These are phyloP conservation scores for Mycosphaerelloides madeirae DNA, from an alignment of 2,329 filamentous ascomycete genomes.

Conservation along the genomic window DNA sequence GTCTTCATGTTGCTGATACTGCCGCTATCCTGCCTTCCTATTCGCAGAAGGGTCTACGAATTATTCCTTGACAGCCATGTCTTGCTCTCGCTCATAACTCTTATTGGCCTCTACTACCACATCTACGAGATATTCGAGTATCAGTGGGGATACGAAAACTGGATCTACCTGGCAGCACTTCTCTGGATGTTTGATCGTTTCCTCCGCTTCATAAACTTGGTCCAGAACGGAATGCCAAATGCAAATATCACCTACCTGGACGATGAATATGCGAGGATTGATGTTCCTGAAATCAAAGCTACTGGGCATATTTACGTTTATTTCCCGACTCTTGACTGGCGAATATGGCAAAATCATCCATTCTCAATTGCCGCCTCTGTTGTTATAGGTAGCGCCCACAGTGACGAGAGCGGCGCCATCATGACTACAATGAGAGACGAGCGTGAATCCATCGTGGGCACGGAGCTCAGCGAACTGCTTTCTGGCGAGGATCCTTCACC, in stretches of 20 bases:
- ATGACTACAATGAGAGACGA: no score
- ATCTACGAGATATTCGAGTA: constrained; percentile 34
- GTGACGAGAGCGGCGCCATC: no score
- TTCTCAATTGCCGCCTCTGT: constrained; percentile 41
- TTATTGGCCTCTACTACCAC: constrained; percentile 45
- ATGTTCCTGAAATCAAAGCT: constrained; percentile 40
- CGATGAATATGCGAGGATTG: constrained; percentile 37
- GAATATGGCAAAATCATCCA: constrained; percentile 52
- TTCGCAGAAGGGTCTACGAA: constrained; percentile 41
- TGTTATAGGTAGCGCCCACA: not conserved
- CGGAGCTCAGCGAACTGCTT: no score
- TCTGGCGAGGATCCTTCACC: no score
- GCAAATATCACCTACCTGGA: constrained; percentile 36
- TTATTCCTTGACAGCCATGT: constrained; percentile 45
- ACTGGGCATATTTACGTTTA: constrained; percentile 43
- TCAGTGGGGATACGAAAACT: constrained; percentile 46
- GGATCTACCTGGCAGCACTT: constrained; percentile 42
- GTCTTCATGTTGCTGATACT: constrained; percentile 27
- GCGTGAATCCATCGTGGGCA: no score
- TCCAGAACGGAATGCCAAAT: constrained; percentile 35
- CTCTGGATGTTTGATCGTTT: constrained; percentile 48
- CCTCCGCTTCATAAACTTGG: constrained; percentile 37
- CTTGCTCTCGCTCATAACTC: constrained; percentile 36
- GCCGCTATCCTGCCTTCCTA: constrained; percentile 32
- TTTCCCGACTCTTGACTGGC: constrained; percentile 44